Evolutionary conservation across 1,139 yeast genomes (phyloP).

Genomic region (Taiozyma sp.): DNA sequence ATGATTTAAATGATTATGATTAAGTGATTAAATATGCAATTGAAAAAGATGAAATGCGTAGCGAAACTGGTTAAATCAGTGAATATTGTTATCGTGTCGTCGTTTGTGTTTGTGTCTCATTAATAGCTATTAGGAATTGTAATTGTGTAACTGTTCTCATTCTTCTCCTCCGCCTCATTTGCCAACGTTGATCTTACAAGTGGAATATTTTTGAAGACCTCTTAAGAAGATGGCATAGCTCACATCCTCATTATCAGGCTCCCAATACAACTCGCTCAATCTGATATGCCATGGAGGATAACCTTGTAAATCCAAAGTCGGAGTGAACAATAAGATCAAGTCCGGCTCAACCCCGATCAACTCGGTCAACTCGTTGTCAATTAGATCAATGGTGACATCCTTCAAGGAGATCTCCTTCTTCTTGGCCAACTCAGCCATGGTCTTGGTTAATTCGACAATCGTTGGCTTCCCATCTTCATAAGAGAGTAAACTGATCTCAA

Average conservation of each 20-base stretch:
- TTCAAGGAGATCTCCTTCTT: slow-evolving; percentile 54
- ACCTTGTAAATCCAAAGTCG: slow-evolving; percentile 80
- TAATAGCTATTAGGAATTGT: too few species aligned
- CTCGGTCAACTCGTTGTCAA: slow-evolving; percentile 70
- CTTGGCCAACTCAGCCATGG: slow-evolving; percentile 73
- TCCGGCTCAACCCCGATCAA: slow-evolving; percentile 91
- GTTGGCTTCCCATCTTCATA: slow-evolving; percentile 86
- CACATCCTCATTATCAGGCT: slow-evolving; percentile 75
- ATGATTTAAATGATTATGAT: too few species aligned
- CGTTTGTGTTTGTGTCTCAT: too few species aligned
- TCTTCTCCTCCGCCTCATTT: slow-evolving; percentile 31
- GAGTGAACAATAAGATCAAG: slow-evolving; percentile 77
- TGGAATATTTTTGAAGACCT: slow-evolving; percentile 74
- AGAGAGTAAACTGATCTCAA: slow-evolving; percentile 64
- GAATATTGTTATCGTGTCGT: too few species aligned
- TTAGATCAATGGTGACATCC: slow-evolving; percentile 68
- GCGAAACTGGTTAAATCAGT: too few species aligned
- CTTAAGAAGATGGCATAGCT: slow-evolving; percentile 80
- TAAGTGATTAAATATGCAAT: too few species aligned
- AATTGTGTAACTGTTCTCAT: too few species aligned
- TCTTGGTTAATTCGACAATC: slow-evolving; percentile 79
- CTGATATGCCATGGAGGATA: slow-evolving; percentile 98
- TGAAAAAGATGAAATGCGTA: too few species aligned
- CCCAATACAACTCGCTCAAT: slow-evolving; percentile 86
- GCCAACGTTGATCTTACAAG: slow-evolving; percentile 84